Percentiles rank a stretch among this genome's conserved stretches.
Evolutionary conservation across 352 stramenopile species (phyloP).

Genomic region (Bremia lactucae): DNA sequence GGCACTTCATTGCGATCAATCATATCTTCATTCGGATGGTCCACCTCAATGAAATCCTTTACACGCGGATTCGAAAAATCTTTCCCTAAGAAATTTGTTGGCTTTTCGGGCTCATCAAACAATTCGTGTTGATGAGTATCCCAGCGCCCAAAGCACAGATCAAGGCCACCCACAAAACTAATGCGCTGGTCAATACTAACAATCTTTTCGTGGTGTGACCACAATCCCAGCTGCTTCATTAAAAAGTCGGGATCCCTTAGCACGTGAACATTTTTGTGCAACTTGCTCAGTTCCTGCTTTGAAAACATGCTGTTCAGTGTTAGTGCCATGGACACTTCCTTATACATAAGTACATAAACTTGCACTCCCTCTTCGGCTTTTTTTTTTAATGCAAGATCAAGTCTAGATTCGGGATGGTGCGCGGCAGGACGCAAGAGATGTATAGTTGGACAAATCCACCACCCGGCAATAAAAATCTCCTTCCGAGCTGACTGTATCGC

Average conservation of each 20-base stretch:
- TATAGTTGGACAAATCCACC: slow-evolving; percentile 85
- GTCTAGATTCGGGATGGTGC: slow-evolving; percentile 43
- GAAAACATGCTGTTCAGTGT: slow-evolving; percentile 80
- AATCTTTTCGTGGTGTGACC: slow-evolving; percentile 90
- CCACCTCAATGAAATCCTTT: slow-evolving; percentile 76
- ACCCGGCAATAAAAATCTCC: slow-evolving; percentile 87
- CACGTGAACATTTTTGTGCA: slow-evolving; percentile 80
- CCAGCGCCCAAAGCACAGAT: slow-evolving; percentile 85
- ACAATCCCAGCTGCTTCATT: slow-evolving; percentile 82
- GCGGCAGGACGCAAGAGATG: slow-evolving; percentile 59
- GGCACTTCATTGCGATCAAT: slow-evolving; percentile 61
- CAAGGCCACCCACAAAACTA: slow-evolving; percentile 84
- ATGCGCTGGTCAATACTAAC: slow-evolving; percentile 84
- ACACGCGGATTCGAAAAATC: slow-evolving; percentile 80
- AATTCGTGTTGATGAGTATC: slow-evolving; percentile 59
- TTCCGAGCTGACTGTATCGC: slow-evolving; percentile 50
- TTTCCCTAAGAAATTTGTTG: slow-evolving; percentile 64
- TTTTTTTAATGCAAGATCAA: slow-evolving; percentile 55
- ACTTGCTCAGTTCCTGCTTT: slow-evolving; percentile 48
- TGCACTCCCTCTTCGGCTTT: slow-evolving; percentile 75
- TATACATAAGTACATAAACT: slow-evolving; percentile 89
- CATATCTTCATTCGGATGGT: slow-evolving; percentile 61
- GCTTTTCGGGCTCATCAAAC: slow-evolving; percentile 45
- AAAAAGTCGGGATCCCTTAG: slow-evolving; percentile 84
- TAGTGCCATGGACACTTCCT: slow-evolving; percentile 74